Conservation (phyloP, 129 eudicot species). For the Apium graveolens region DNA sequence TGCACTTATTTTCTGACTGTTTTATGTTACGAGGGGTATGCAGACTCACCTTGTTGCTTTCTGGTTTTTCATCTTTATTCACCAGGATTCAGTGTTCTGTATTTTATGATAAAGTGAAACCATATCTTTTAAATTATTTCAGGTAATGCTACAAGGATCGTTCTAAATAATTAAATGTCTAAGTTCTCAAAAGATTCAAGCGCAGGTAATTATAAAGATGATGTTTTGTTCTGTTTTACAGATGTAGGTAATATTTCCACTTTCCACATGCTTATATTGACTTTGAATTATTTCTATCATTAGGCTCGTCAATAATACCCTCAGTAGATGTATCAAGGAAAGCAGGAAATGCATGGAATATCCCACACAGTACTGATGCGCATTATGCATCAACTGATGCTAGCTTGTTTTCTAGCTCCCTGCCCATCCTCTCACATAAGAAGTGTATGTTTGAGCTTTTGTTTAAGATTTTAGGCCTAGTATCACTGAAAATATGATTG, state of each 20-base stretch:
- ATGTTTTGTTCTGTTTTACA: neutral
- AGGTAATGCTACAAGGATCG: constrained; percentile 20
- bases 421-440: constrained; percentile 64
- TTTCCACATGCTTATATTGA: constrained; percentile 8
- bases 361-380: constrained; percentile 24
- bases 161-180: constrained; percentile 25
- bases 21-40: neutral
- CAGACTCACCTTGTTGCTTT: neutral
- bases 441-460: constrained; percentile 30
- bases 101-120: neutral
- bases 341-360: constrained; percentile 52
- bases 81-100: neutral
- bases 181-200: constrained; percentile 18
- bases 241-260: neutral
- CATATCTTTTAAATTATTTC: neutral
- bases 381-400: constrained; percentile 58
- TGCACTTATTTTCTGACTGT: neutral
- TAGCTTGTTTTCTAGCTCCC: constrained; percentile 74
- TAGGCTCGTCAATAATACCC: constrained; percentile 35
- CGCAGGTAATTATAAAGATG: constrained; percentile 23
- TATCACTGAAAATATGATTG: constrained; percentile 6
- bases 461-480: neutral
- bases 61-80: neutral
- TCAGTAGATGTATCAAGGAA: constrained; percentile 24
- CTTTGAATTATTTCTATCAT: neutral